Base-by-base conservation (phyloP, 1,284 basidiomycete genomes). In the Cryptococcus jaspeensis region DNA sequence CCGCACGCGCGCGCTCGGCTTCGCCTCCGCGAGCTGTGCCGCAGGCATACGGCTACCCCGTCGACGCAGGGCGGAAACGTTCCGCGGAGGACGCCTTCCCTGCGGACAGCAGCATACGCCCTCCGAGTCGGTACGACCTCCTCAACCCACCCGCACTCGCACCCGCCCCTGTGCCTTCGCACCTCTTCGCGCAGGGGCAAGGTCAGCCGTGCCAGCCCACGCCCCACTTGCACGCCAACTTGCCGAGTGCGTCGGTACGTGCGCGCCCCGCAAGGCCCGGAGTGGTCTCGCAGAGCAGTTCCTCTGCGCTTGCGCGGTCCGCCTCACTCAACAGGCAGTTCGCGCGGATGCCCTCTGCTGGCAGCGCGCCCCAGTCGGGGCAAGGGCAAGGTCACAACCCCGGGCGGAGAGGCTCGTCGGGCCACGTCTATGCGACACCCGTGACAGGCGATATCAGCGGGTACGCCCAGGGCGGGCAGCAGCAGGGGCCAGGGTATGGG, bases 1-100 rank as follows among this genome's bases (percentile, higher is more conserved):
- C 48, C 18, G 41, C 56, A 36, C 61, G 67, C 20, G 68, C 70
- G 13, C 60, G 66, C 18, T 65, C 66, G 2, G 64, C 65, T n/a
- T 71, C 70, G 12, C 70, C 70, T 0, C 51, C 57, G 15, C 45
- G 53, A 15, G 41, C 44, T 4, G 38, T 45, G 1, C 54, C 49
- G 5, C 48, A 50, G 38, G 13, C 40, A 13, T 60, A 61, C 43
- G 44, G 28, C 47, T 40, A 55, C 56, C 51, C 62, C 55, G 8
- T 25, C 56, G 5, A 53, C 16, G 25, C 25, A 42, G 61, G 56
- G 7, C 47, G 62, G 46, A 72, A 72, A 51, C 55, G 67, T 7
- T 64, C 65, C 1, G 70, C 89, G 3, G 81, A 81, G 35, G 84
- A 84, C 42, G 89, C 89, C 3, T 91, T 90, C 75, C 42, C n/a